A percentile compares a stretch with the other conserved stretches of the same genome.
Evolutionary conservation across 2,329 filamentous ascomycete species (phyloP).

Genomic region (Curvularia verruculosa): DNA sequence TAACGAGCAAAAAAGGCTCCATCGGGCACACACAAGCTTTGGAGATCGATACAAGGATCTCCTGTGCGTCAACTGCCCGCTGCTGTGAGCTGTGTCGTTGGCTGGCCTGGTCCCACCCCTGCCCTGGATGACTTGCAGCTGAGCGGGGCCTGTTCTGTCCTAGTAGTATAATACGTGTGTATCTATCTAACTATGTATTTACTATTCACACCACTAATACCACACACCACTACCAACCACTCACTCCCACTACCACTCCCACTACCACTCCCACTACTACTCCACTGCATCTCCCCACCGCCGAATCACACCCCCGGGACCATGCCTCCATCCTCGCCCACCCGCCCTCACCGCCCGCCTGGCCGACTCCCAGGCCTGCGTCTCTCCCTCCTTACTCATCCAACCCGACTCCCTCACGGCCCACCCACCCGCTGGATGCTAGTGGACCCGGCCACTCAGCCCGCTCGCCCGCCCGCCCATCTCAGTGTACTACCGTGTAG

Average conservation of each 20-base stretch:
- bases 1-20: too few species aligned
- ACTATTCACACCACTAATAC: too few species aligned
- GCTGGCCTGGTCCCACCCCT: slow-evolving; percentile 11
- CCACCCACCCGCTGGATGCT: neutral
- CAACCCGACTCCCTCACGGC: too few species aligned
- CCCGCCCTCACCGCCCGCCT: slow-evolving; percentile 2
- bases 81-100: neutral
- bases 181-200: too few species aligned
- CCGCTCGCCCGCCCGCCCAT: too few species aligned
- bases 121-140: slow-evolving; percentile 25
- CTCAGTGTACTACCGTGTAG: too few species aligned
- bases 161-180: too few species aligned
- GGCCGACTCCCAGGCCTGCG: slow-evolving; percentile 6
- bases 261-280: neutral
- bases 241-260: neutral
- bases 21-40: slow-evolving; percentile 45
- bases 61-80: slow-evolving; percentile 24
- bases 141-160: slow-evolving; percentile 3
- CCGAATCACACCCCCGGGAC: neutral
- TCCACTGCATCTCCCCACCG: neutral
- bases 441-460: slow-evolving; percentile 4
- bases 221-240: too few species aligned
- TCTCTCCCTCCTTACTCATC: neutral
- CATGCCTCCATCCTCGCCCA: too few species aligned
- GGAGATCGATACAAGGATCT: slow-evolving; percentile 34